Percentiles rank a stretch among this genome's conserved stretches.
Conservation (phyloP, 1,284 basidiomycete species). For the Thecaphora thlaspeos region DNA sequence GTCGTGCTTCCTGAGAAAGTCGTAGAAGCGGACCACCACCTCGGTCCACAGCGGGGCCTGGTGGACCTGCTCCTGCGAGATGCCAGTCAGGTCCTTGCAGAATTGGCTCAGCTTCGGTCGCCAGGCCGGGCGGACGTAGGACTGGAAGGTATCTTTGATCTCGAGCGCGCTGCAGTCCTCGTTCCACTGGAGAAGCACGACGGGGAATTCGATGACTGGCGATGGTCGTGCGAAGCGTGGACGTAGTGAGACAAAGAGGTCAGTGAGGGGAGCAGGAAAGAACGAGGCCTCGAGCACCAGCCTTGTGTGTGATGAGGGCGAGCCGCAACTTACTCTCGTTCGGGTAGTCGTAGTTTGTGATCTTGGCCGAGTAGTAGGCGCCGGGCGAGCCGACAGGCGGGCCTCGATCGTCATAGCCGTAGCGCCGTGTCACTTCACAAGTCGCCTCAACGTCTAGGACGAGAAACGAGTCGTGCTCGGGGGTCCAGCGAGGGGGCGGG, state of each 20-base stretch:
- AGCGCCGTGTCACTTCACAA: conserved; percentile 61
- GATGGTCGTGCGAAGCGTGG: too few species aligned
- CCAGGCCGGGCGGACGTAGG: conserved; percentile 85
- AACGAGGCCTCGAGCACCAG: too few species aligned
- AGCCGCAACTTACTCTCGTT: conserved; percentile 70
- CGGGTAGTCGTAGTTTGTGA: conserved; percentile 65
- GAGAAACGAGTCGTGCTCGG: conserved; percentile 59
- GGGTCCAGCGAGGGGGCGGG: conserved; percentile 12
- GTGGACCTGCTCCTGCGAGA: conserved; percentile 87
- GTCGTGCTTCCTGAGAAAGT: conserved; percentile 66
- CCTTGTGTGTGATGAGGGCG: too few species aligned
- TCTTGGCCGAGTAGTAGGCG: background rate
- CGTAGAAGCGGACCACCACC: conserved; percentile 66
- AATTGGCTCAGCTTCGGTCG: conserved; percentile 76
- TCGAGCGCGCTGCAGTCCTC: conserved; percentile 60
- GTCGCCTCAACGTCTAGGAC: conserved; percentile 86
- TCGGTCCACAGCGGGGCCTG: conserved; percentile 72
- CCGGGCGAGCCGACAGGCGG: background rate
- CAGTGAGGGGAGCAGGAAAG: too few species aligned
- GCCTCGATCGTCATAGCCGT: conserved; percentile 3
- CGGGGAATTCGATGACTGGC: conserved; percentile 71
- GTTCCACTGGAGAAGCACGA: conserved; percentile 78
- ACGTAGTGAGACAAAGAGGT: too few species aligned
- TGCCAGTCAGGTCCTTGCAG: conserved; percentile 83
- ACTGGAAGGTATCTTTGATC: conserved; percentile 76